Evolutionary conservation across 2,329 filamentous ascomycete species (phyloP).

Genomic region (Calonectria honghensis): DNA sequence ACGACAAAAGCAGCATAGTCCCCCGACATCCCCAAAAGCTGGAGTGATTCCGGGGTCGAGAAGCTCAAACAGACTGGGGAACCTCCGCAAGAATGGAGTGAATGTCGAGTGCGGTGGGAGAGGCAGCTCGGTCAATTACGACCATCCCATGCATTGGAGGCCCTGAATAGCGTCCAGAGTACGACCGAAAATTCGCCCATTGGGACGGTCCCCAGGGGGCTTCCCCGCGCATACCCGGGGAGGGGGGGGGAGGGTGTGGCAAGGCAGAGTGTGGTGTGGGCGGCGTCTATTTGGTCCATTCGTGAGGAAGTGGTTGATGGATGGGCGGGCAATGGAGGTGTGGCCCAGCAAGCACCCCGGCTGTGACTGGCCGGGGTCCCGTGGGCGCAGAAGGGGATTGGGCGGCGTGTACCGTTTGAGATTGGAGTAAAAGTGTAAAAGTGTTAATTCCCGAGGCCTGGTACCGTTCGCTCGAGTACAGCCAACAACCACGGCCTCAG

Average conservation of each 20-base stretch:
- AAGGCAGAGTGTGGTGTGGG: neutral
- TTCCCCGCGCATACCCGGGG: conserved; percentile 46
- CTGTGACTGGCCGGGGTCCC: neutral
- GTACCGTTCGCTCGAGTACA: neutral
- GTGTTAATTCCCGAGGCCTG: conserved; percentile 11
- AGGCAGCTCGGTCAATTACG: conserved; percentile 56
- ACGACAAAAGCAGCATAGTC: conserved; percentile 24
- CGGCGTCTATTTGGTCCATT: conserved; percentile 26
- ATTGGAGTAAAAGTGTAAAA: conserved; percentile 25
- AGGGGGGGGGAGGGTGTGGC: conserved; percentile 21
- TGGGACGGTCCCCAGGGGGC: conserved; percentile 39
- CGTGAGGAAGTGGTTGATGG: conserved; percentile 12
- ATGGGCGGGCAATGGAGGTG: conserved; percentile 5
- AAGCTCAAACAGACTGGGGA: conserved; percentile 40
- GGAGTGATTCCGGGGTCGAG: conserved; percentile 26
- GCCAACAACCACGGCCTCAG: neutral
- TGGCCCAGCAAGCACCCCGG: neutral
- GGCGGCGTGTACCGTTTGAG: conserved; percentile 25
- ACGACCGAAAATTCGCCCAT: conserved; percentile 61
- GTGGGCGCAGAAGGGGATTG: conserved; percentile 19
- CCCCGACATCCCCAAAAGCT: conserved; percentile 31
- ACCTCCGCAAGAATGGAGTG: conserved; percentile 31
- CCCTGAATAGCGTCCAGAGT: conserved; percentile 57
- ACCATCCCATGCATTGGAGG: conserved; percentile 46
- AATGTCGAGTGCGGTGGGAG: conserved; percentile 27